Conservation (phyloP, 352 stramenopile species). For the Heterotrichella gracilis region DNA sequence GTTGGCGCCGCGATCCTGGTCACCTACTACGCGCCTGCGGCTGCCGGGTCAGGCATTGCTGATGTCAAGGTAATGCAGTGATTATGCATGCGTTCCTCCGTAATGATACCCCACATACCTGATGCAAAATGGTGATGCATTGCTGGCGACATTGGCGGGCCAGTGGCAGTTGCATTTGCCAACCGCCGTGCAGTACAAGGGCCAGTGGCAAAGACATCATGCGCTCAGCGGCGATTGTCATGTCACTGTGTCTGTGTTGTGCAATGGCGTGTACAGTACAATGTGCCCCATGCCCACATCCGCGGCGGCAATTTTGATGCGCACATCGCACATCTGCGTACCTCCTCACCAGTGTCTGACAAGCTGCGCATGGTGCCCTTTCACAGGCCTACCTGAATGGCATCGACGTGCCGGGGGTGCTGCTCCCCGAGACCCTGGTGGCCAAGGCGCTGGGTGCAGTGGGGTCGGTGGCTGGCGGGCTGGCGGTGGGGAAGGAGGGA, state of each 20-base stretch:
- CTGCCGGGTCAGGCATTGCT: slow-evolving; percentile 64
- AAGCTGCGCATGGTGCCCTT: neutral
- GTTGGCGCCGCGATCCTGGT: no score
- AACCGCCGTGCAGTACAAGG: no score
- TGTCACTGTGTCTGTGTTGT: neutral
- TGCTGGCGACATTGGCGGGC: no score
- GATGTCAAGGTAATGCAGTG: slow-evolving; percentile 33
- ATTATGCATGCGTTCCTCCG: neutral
- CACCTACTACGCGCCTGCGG: slow-evolving; percentile 63
- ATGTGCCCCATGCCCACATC: neutral
- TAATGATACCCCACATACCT: no score
- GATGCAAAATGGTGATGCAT: no score
- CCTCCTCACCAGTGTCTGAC: no score
- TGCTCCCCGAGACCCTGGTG: slow-evolving; percentile 67
- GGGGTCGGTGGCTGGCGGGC: slow-evolving; percentile 35
- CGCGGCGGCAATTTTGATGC: neutral
- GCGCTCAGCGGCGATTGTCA: neutral
- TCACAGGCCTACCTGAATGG: slow-evolving; percentile 85
- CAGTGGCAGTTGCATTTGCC: no score
- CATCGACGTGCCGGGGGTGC: slow-evolving; percentile 67
- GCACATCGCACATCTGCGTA: no score
- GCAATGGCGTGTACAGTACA: neutral
- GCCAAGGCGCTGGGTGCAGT: slow-evolving; percentile 62
- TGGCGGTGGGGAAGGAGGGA: slow-evolving; percentile 46
- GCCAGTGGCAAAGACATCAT: neutral